Evolutionary conservation across 208 protist genomes (phyloP).

Genomic region (Trypanosoma rangeli): DNA sequence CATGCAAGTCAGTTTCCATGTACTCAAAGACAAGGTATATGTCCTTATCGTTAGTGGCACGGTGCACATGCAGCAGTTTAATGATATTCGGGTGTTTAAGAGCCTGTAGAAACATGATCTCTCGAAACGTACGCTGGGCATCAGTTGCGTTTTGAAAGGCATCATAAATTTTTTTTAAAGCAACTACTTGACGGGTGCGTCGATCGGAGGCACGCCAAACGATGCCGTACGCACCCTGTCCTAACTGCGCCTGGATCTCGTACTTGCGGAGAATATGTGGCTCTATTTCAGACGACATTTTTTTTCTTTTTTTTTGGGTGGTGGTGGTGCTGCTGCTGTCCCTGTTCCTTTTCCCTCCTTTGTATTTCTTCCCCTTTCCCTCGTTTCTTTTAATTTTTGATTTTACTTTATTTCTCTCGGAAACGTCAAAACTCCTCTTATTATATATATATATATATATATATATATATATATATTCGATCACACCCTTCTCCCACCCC

Average conservation of each 20-base stretch:
- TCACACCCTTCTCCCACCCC: no score
- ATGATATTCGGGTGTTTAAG: constrained; percentile 98
- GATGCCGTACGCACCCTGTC: constrained; percentile 95
- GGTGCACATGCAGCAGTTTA: constrained; percentile 95
- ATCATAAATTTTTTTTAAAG: constrained; percentile 97
- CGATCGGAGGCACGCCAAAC: constrained; percentile 94
- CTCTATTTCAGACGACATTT: constrained; percentile 92
- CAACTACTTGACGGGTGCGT: constrained; percentile 89
- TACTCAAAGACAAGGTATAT: constrained; percentile 99
- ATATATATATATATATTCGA: no score
- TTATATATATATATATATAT: no score
- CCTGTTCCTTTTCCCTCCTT: neutral
- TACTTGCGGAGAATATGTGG: constrained; percentile 93
- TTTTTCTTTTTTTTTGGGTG: constrained; percentile 10
- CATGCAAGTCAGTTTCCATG: constrained; percentile 96
- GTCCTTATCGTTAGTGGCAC: constrained; percentile 96
- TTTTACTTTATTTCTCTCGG: constrained; percentile 9
- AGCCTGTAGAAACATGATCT: constrained; percentile 97
- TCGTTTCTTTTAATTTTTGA: constrained; percentile 18
- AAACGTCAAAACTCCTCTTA: no score
- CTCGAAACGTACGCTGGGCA: constrained; percentile 95
- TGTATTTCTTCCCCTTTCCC: constrained; percentile 7
- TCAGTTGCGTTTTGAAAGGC: constrained; percentile 94
- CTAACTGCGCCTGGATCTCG: constrained; percentile 93
- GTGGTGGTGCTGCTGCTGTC: no score